Percentiles rank a stretch among this genome's conserved stretches.
Conservation (phyloP, 306 rosid genomes). For the Citrullus colocynthis region DNA sequence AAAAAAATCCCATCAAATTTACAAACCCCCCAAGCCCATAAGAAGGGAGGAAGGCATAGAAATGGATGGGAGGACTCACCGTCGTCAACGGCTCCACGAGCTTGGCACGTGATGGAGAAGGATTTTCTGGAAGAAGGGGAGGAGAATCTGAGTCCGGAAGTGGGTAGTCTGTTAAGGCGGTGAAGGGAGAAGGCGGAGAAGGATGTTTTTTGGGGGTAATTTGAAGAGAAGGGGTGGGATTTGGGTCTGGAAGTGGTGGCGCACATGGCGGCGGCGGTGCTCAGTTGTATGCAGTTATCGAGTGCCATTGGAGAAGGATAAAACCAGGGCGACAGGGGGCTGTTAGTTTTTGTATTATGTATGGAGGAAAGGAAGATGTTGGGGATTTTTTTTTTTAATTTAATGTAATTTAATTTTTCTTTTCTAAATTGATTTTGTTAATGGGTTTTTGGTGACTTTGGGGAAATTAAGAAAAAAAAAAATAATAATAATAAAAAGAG, state of each 20-base stretch:
- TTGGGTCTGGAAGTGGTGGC: background rate
- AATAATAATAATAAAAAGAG: background rate
- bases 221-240: background rate
- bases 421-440: background rate
- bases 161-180: background rate
- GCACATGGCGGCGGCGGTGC: constrained; percentile 6
- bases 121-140: background rate
- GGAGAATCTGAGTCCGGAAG: background rate
- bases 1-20: background rate
- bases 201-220: background rate
- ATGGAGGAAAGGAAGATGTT: background rate
- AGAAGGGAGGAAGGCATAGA: background rate
- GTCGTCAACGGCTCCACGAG: constrained; percentile 4
- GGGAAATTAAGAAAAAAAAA: background rate
- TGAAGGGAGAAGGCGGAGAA: background rate
- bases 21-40: background rate
- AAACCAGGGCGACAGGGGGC: background rate
- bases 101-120: background rate
- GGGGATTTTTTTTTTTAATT: background rate
- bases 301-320: background rate
- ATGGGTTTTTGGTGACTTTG: background rate
- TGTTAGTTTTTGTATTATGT: no score
- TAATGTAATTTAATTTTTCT: no score
- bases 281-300: background rate
- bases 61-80: background rate